These are phyloP conservation scores for Eimeria praecox DNA, from an alignment of 169 alveolate genomes.

Conservation along the genomic window DNA sequence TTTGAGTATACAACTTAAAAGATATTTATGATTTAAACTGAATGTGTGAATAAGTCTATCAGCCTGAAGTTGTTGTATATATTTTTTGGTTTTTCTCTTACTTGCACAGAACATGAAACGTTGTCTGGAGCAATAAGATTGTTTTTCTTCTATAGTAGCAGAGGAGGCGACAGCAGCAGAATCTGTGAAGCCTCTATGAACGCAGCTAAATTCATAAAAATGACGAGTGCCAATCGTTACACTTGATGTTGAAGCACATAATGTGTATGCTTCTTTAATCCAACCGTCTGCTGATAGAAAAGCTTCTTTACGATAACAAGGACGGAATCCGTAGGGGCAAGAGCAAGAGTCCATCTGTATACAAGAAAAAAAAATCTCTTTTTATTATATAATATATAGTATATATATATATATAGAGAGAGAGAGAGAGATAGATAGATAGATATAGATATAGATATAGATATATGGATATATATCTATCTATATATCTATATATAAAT, in stretches of 20 bases:
- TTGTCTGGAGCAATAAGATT: not conserved
- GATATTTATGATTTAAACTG: too few relatives aligned
- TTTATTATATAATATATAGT: too few relatives aligned
- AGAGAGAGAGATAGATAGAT: too few relatives aligned
- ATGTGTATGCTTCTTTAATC: not conserved
- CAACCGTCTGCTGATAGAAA: not conserved
- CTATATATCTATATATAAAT: too few relatives aligned
- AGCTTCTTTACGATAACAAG: constrained; percentile 24
- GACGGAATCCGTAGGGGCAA: constrained; percentile 37
- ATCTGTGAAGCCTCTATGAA: not conserved
- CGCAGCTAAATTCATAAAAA: constrained; percentile 26
- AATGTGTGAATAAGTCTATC: too few relatives aligned
- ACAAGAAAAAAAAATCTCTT: not conserved
- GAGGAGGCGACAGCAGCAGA: not conserved
- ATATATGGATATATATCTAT: too few relatives aligned
- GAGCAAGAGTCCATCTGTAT: constrained; percentile 26
- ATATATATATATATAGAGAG: too few relatives aligned
- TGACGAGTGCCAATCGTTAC: not conserved
- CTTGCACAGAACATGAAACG: constrained; percentile 33
- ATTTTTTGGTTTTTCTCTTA: not conserved
- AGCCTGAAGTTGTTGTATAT: too few relatives aligned
- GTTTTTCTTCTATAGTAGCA: not conserved
- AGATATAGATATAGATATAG: too few relatives aligned
- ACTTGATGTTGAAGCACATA: not conserved
- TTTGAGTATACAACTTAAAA: too few relatives aligned